These are phyloP conservation scores for Chlamydomonas sp. DNA, from an alignment of 139 green algal genomes.

Conservation along the genomic window DNA sequence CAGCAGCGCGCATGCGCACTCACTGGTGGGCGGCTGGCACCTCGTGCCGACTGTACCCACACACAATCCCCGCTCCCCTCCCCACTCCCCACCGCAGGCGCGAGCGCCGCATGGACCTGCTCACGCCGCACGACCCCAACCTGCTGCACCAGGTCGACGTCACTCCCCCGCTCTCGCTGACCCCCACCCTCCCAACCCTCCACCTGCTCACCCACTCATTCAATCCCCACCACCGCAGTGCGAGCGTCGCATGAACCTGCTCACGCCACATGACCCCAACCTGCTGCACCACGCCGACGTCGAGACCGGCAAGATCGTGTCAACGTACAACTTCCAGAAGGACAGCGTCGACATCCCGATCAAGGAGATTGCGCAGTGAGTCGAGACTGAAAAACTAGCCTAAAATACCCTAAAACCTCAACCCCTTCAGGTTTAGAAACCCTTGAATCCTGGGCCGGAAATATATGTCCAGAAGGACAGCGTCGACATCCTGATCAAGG, in stretches of 20 bases:
- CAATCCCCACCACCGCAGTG: conserved; percentile 19
- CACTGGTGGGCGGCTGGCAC: too few relatives aligned
- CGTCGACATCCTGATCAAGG: conserved; percentile 59
- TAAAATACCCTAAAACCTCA: too few relatives aligned
- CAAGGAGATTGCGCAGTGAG: conserved; percentile 51
- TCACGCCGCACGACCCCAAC: conserved; percentile 51
- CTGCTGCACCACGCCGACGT: conserved; percentile 61
- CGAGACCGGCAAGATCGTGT: conserved; percentile 58
- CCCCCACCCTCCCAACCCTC: too few relatives aligned
- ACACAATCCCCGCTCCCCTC: too few relatives aligned
- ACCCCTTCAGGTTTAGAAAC: too few relatives aligned
- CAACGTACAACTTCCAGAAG: conserved; percentile 82
- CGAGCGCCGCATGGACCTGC: conserved; percentile 87
- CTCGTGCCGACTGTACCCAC: too few relatives aligned
- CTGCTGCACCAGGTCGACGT: conserved; percentile 61
- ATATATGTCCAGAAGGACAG: conserved; percentile 88
- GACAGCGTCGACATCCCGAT: conserved; percentile 70
- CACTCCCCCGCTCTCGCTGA: too few relatives aligned
- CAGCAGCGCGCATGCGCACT: too few relatives aligned
- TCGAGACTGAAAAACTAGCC: not conserved
- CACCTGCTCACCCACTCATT: not conserved
- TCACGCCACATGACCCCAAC: conserved; percentile 51
- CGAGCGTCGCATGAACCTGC: conserved; percentile 85
- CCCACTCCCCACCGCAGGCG: conserved; percentile 8
- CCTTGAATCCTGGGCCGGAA: too few relatives aligned